phyloP scores from a whole-genome alignment of 371 early-diverging fungal species.

The Mortierella sp. region DNA sequence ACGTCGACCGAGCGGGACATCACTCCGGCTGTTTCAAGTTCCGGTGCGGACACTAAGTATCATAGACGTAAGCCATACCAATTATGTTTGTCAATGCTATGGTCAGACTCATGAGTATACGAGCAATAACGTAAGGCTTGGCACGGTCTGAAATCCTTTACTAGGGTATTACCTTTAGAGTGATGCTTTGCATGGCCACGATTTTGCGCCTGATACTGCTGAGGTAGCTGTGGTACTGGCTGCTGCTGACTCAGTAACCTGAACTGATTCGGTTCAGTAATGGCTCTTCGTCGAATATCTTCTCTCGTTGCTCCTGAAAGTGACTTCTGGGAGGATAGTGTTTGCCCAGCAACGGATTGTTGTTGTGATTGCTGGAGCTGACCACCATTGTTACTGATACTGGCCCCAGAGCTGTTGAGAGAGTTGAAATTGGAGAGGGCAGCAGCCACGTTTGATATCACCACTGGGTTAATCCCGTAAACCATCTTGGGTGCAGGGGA shows the following conservation, averaged over 20 bases:
- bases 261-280: conserved; percentile 21
- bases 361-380: too few species aligned
- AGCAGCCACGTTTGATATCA: conserved; percentile 37
- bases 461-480: conserved; percentile 18
- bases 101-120: too few species aligned
- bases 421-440: conserved; percentile 25
- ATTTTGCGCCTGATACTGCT: not conserved
- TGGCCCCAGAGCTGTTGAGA: not conserved
- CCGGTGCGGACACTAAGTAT: conserved; percentile 7
- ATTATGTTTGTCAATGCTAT: not conserved
- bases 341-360: too few species aligned
- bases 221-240: not conserved
- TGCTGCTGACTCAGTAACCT: conserved; percentile 14
- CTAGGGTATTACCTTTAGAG: conserved; percentile 31
- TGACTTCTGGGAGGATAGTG: too few species aligned
- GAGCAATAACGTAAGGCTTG: too few species aligned
- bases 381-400: too few species aligned
- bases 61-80: not conserved
- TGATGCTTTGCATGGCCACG: conserved; percentile 7
- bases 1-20: conserved; percentile 14
- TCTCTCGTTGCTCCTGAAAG: not conserved
- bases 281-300: not conserved
- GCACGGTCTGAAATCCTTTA: too few species aligned
- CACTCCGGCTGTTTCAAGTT: not conserved
- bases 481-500: conserved; percentile 5